Conservation (phyloP, 78 protist genomes). For the Pelomyxa schiedti region DNA sequence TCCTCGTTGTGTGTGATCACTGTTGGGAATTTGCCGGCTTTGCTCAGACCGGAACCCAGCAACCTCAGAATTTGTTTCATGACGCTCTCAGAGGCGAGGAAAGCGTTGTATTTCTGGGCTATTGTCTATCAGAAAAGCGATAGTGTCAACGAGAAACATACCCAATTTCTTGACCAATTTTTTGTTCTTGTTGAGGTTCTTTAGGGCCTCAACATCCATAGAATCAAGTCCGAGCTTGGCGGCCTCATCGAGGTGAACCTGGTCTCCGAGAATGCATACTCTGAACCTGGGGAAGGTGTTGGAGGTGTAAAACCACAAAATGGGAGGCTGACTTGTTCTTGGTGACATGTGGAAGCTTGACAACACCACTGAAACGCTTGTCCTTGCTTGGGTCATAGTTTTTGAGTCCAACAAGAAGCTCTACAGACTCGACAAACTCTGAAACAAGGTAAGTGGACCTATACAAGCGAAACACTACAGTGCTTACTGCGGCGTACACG, state of each 20-base stretch:
- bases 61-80: constrained; percentile 92
- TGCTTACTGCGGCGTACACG: no score
- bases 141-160: not conserved
- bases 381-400: constrained; percentile 98
- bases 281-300: constrained; percentile 5
- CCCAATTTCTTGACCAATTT: constrained; percentile 94
- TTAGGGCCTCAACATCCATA: constrained; percentile 88
- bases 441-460: no score
- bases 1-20: constrained; percentile 71
- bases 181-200: constrained; percentile 97
- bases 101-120: constrained; percentile 92
- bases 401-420: constrained; percentile 97
- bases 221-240: constrained; percentile 62
- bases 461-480: no score
- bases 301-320: no score
- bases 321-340: constrained; percentile 48
- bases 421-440: constrained; percentile 92
- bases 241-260: constrained; percentile 81
- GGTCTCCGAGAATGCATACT: constrained; percentile 94
- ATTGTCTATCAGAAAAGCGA: not conserved
- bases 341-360: constrained; percentile 57
- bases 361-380: constrained; percentile 98
- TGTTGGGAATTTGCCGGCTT: constrained; percentile 99
- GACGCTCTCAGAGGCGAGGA: constrained; percentile 95
- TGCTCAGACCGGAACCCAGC: constrained; percentile 97